Base-by-base conservation (phyloP, 345 rosid genomes). In the Dipteronia dyeriana region DNA sequence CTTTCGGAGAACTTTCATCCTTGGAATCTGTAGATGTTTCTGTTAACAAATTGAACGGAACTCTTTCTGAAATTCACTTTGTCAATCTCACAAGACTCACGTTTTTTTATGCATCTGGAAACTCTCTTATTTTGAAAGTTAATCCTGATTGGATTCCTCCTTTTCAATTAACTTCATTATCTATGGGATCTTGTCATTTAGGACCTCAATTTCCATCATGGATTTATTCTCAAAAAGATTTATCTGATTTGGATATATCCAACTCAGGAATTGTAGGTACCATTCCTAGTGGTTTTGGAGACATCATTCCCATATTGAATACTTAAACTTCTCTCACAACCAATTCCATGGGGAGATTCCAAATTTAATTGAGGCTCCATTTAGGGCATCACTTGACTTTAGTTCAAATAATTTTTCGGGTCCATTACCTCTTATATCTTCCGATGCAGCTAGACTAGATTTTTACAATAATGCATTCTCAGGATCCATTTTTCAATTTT, bases 381-480 rank as follows among this genome's bases (percentile, higher is more conserved):
- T 3, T 29, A 2, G 34, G 43, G 43, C 9, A 39, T 6, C 43
- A 39, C 7, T 86, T 5, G 74, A 85, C 51, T 69, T 81, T n/a
- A 53, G 75, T 47, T 76, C 71, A 5, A 81, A 84, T 26, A 7
- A n/a, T 4, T 57, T 80, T 0, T 63, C 71, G 0, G 80, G 82
- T 68, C 66, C 31, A 9, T 11, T 82, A 17, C 85, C 82, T 1
- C 17, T 1, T 0, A 51, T 78, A 10, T 76, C 74, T 23, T 66
- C 81, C 14, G 19, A 16, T 25, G 63, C 77, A 41, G 66, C 51
- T 31, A 38, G n/a, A 9, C 73, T 86, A 29, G 82, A 86, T 53
- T 86, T 88, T 11, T 85, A 84, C 16, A 77, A 76, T 10, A 89
- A 85, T 54, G 76, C 65, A 19, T 80, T 87, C 19, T 70, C 84